phyloP scores from a whole-genome alignment of 2,329 filamentous ascomycete genomes.

The Ophiostoma sp. region DNA sequence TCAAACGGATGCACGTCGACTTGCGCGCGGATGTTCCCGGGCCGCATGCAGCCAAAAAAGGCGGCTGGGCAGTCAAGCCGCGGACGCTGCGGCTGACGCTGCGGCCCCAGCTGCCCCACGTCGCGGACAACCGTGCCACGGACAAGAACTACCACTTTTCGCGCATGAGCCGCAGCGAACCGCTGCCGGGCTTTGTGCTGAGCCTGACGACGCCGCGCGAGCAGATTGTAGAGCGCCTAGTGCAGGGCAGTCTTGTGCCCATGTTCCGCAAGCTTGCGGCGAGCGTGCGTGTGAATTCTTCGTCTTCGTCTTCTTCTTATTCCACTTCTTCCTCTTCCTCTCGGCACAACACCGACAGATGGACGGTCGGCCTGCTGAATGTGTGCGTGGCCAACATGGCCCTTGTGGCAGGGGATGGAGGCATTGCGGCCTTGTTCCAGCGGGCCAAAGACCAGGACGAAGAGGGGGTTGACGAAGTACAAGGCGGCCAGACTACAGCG shows the following conservation, averaged over 20 bases:
- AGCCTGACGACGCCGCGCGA: slow-evolving; percentile 39
- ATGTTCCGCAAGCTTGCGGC: slow-evolving; percentile 28
- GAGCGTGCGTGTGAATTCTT: slow-evolving; percentile 23
- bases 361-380: slow-evolving; percentile 81
- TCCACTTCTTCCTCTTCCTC: background rate
- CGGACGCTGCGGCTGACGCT: slow-evolving; percentile 77
- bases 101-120: slow-evolving; percentile 43
- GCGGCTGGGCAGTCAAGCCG: slow-evolving; percentile 55
- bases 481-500: background rate
- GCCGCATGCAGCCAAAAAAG: too few relatives aligned
- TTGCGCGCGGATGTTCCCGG: slow-evolving; percentile 40
- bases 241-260: slow-evolving; percentile 26
- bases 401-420: slow-evolving; percentile 56
- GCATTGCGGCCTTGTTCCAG: slow-evolving; percentile 78
- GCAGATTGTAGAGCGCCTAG: slow-evolving; percentile 29
- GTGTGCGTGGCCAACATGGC: slow-evolving; percentile 84
- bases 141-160: slow-evolving; percentile 49
- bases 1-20: slow-evolving; percentile 74
- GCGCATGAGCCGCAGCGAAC: slow-evolving; percentile 68
- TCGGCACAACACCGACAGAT: slow-evolving; percentile 35
- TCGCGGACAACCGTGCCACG: background rate
- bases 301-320: background rate
- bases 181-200: slow-evolving; percentile 61
- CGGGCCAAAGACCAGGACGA: slow-evolving; percentile 39
- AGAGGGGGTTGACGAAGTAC: background rate